These are phyloP conservation scores for Yamadazyma sp. DNA, from an alignment of 1,139 yeast genomes.

Conservation along the genomic window DNA sequence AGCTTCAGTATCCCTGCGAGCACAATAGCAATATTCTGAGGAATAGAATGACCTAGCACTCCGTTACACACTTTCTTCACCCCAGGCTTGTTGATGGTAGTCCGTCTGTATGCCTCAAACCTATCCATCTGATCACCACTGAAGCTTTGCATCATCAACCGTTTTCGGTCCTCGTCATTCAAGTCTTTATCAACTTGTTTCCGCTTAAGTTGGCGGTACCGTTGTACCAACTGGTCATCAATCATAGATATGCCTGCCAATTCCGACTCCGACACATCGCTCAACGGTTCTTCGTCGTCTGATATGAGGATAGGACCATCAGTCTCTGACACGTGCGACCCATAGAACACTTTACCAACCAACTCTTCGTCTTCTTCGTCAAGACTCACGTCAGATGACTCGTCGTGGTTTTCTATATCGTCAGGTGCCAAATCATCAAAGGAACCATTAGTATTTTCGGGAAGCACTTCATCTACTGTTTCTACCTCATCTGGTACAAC, in stretches of 20 bases:
- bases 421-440: not conserved
- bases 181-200: slow-evolving; percentile 23
- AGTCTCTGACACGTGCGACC: not conserved
- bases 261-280: slow-evolving; percentile 22
- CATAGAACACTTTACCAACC: slow-evolving; percentile 44
- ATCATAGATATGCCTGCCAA: slow-evolving; percentile 30
- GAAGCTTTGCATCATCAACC: slow-evolving; percentile 68
- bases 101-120: slow-evolving; percentile 84
- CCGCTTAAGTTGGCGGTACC: slow-evolving; percentile 28
- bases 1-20: slow-evolving; percentile 87
- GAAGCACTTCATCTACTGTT: not conserved
- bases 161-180: slow-evolving; percentile 53
- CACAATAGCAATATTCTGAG: slow-evolving; percentile 78
- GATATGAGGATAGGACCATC: slow-evolving; percentile 15
- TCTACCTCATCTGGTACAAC: not conserved
- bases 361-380: slow-evolving; percentile 51
- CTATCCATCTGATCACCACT: slow-evolving; percentile 83
- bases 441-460: too few relatives aligned
- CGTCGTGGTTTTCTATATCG: not conserved
- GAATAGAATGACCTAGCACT: slow-evolving; percentile 78
- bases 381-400: slow-evolving; percentile 36
- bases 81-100: slow-evolving; percentile 75
- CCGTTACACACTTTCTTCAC: slow-evolving; percentile 81
- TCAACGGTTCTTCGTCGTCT: slow-evolving; percentile 26
- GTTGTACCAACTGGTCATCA: slow-evolving; percentile 35